Percentiles rank a stretch among this genome's conserved stretches.
Evolutionary conservation across 768 basidiomycete species (phyloP).

Genomic region (Phaeotremella fagi): DNA sequence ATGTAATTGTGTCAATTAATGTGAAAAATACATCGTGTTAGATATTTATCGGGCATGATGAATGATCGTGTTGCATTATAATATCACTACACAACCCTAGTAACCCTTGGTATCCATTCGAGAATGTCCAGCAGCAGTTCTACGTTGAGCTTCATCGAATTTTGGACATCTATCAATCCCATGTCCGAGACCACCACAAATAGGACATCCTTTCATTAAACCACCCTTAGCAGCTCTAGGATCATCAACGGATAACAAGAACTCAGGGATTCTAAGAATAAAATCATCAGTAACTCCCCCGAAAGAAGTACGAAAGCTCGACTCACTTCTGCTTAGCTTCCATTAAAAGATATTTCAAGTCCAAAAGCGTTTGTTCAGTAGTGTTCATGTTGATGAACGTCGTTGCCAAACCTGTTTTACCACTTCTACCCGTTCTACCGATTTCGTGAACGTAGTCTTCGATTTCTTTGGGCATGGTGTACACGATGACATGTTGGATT

Average conservation of each 20-base stretch:
- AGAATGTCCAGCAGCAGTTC: constrained; percentile 80
- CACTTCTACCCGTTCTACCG: constrained; percentile 92
- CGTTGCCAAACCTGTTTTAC: constrained; percentile 97
- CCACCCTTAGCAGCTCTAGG: constrained; percentile 75
- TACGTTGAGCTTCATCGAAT: constrained; percentile 82
- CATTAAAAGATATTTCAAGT: constrained; percentile 92
- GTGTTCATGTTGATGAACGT: constrained; percentile 99
- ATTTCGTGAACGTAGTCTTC: constrained; percentile 99
- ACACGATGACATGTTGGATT: constrained; percentile 98
- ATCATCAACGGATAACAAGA: constrained; percentile 83
- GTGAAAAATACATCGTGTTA: too few relatives aligned
- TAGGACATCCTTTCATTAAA: constrained; percentile 78
- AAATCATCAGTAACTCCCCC: not conserved
- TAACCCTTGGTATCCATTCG: constrained; percentile 64
- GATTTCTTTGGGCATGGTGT: constrained; percentile 99
- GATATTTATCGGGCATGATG: too few relatives aligned
- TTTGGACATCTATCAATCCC: constrained; percentile 93
- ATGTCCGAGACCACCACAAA: constrained; percentile 96
- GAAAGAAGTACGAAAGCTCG: not conserved
- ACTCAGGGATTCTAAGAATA: constrained; percentile 75
- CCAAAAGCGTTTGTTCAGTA: constrained; percentile 88
- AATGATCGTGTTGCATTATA: too few relatives aligned
- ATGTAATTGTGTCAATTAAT: too few relatives aligned
- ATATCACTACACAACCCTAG: constrained; percentile 25
- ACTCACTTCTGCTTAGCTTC: constrained; percentile 95